Evolutionary conservation across 495 filamentous ascomycete genomes (phyloP).

Genomic region (Annulohypoxylon nitens): DNA sequence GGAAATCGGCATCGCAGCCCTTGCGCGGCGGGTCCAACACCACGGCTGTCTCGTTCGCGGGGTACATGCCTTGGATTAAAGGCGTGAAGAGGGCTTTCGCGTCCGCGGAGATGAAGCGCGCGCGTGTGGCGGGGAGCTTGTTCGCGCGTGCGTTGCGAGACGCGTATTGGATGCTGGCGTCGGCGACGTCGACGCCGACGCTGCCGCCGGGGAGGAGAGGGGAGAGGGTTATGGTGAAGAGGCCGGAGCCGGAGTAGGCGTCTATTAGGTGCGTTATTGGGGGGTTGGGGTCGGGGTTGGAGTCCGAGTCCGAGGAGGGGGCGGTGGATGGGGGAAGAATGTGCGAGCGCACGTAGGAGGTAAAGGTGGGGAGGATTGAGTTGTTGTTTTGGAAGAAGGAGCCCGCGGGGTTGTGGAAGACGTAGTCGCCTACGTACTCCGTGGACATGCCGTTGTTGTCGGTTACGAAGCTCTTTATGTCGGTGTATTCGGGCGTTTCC

Average conservation of each 20-base stretch:
- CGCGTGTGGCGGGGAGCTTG: slow-evolving; percentile 67
- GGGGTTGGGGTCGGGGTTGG: slow-evolving; percentile 43
- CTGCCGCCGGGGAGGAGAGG: slow-evolving; percentile 72
- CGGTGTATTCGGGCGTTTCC: slow-evolving; percentile 65
- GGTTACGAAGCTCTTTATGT: slow-evolving; percentile 88
- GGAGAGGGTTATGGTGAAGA: slow-evolving; percentile 96
- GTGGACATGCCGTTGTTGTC: slow-evolving; percentile 82
- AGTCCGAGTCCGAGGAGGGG: slow-evolving; percentile 38
- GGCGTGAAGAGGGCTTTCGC: slow-evolving; percentile 83
- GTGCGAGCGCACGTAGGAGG: slow-evolving; percentile 87
- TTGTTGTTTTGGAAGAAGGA: slow-evolving; percentile 99
- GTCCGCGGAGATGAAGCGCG: slow-evolving; percentile 86
- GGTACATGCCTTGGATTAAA: slow-evolving; percentile 72
- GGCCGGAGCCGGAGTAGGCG: slow-evolving; percentile 95
- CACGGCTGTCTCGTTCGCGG: slow-evolving; percentile 83
- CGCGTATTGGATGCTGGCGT: slow-evolving; percentile 79
- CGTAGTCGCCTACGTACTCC: slow-evolving; percentile 87
- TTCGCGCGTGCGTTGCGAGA: slow-evolving; percentile 82
- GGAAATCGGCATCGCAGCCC: slow-evolving; percentile 88
- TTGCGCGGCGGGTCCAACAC: slow-evolving; percentile 96
- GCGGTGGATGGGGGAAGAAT: slow-evolving; percentile 67
- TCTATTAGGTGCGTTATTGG: slow-evolving; percentile 88
- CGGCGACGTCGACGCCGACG: slow-evolving; percentile 68
- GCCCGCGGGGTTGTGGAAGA: slow-evolving; percentile 90
- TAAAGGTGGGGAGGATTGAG: slow-evolving; percentile 92